phyloP scores from a whole-genome alignment of 2,329 filamentous ascomycete species.

The Aspergillus chevalieri region DNA sequence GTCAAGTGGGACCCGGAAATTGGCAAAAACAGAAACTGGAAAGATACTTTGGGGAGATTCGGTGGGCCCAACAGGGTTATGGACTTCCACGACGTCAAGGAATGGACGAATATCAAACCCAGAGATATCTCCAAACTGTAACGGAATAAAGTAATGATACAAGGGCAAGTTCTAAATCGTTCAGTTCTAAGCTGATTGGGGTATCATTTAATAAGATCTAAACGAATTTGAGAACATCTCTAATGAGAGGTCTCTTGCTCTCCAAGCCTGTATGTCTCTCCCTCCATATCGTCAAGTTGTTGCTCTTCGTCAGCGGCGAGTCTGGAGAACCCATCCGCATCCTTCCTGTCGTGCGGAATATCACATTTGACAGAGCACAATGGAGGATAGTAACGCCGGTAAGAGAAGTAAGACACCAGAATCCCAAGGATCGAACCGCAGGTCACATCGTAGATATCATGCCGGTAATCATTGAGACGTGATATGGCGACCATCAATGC shows the following conservation, averaged over 20 bases:
- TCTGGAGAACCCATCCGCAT: constrained; percentile 23
- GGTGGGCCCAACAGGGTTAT: constrained; percentile 44
- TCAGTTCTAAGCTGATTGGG: background rate
- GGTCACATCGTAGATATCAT: constrained; percentile 59
- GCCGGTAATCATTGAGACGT: constrained; percentile 58
- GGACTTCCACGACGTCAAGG: constrained; percentile 40
- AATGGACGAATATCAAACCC: constrained; percentile 31
- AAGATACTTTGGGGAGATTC: constrained; percentile 42
- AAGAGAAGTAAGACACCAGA: constrained; percentile 51
- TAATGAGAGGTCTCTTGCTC: constrained; percentile 9
- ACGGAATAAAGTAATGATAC: background rate
- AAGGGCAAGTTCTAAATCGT: background rate
- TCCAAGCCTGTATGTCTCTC: constrained; percentile 21
- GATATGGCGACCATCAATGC: constrained; percentile 57
- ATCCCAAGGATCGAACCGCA: constrained; percentile 51
- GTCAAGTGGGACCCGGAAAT: constrained; percentile 49
- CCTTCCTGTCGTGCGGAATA: constrained; percentile 40
- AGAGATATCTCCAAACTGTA: constrained; percentile 14
- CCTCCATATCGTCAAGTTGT: constrained; percentile 12
- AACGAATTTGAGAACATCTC: background rate
- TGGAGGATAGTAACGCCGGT: constrained; percentile 55
- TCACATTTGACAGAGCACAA: constrained; percentile 47
- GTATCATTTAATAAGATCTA: constrained; percentile 3
- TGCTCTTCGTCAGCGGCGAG: constrained; percentile 29
- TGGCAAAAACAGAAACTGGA: constrained; percentile 41